Percentiles rank a stretch among this genome's conserved stretches.
Evolutionary conservation across 768 basidiomycete genomes (phyloP).

Genomic region (Thelephora aurantiotincta): DNA sequence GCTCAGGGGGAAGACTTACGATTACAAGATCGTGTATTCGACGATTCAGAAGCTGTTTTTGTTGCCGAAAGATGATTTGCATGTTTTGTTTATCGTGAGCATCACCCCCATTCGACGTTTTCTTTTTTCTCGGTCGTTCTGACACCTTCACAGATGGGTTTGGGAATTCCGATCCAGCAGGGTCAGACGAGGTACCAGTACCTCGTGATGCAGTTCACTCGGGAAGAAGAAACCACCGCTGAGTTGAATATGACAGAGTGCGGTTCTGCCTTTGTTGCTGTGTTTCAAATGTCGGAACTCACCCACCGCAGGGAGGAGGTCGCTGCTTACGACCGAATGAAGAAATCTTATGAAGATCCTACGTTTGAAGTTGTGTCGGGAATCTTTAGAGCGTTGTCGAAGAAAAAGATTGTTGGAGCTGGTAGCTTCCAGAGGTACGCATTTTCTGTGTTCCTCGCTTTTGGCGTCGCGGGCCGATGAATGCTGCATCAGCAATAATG

Average conservation of each 20-base stretch:
- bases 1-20: constrained; percentile 95
- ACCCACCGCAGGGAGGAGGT: constrained; percentile 48
- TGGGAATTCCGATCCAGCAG: constrained; percentile 90
- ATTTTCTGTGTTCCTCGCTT: background rate
- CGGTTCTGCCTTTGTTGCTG: constrained; percentile 15
- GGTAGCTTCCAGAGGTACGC: constrained; percentile 74
- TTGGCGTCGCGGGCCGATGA: background rate
- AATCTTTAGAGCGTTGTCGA: constrained; percentile 82
- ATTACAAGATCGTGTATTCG: constrained; percentile 91
- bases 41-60: constrained; percentile 84
- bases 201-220: constrained; percentile 94
- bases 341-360: constrained; percentile 90
- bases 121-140: background rate
- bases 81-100: constrained; percentile 87
- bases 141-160: constrained; percentile 47
- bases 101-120: background rate
- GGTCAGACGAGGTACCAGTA: constrained; percentile 98
- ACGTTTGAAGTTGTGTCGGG: constrained; percentile 92
- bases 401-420: constrained; percentile 83
- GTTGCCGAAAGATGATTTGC: constrained; percentile 91
- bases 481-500: constrained; percentile 47
- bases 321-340: constrained; percentile 66
- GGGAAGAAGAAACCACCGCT: constrained; percentile 93
- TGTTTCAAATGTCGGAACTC: background rate
- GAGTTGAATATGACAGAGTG: constrained; percentile 90